Evolutionary conservation across 1,139 yeast genomes (phyloP).

Genomic region (Hyphopichia wangnamkhiaoensis): DNA sequence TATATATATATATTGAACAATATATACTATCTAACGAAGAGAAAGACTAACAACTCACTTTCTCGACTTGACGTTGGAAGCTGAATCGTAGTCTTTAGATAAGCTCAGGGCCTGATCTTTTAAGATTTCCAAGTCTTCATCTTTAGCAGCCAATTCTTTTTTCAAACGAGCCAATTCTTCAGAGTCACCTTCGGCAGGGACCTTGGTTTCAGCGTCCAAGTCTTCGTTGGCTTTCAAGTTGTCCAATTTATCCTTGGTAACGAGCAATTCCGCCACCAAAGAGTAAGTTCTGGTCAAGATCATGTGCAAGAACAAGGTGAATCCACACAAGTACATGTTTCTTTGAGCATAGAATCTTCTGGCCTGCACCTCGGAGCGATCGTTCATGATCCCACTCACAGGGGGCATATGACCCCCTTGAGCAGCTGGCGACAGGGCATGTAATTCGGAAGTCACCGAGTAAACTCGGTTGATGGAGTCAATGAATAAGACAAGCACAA

Average conservation of each 20-base stretch:
- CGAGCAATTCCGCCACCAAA: constrained; percentile 73
- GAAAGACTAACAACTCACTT: background rate
- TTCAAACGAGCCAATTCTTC: constrained; percentile 52
- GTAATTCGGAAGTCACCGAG: constrained; percentile 66
- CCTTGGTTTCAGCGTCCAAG: constrained; percentile 6
- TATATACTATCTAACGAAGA: too few species aligned
- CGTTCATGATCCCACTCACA: constrained; percentile 38
- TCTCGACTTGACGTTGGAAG: constrained; percentile 14
- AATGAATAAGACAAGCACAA: constrained; percentile 78
- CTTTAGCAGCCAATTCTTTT: constrained; percentile 57
- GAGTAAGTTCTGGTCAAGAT: constrained; percentile 85
- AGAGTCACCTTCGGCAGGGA: constrained; percentile 22
- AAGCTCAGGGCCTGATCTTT: constrained; percentile 73
- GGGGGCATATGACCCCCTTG: constrained; percentile 15
- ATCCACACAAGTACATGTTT: constrained; percentile 95
- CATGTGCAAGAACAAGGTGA: constrained; percentile 85
- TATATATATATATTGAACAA: background rate
- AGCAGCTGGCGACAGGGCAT: constrained; percentile 23
- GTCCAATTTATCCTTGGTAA: constrained; percentile 62
- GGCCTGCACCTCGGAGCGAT: constrained; percentile 80
- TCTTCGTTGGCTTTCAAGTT: constrained; percentile 32
- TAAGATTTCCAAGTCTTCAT: constrained; percentile 62
- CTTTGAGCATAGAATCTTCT: constrained; percentile 95
- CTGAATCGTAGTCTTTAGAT: constrained; percentile 60
- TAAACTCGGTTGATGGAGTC: constrained; percentile 88